Conservation (phyloP, 2,329 filamentous ascomycete genomes). For the Colletotrichum cordylinicola region DNA sequence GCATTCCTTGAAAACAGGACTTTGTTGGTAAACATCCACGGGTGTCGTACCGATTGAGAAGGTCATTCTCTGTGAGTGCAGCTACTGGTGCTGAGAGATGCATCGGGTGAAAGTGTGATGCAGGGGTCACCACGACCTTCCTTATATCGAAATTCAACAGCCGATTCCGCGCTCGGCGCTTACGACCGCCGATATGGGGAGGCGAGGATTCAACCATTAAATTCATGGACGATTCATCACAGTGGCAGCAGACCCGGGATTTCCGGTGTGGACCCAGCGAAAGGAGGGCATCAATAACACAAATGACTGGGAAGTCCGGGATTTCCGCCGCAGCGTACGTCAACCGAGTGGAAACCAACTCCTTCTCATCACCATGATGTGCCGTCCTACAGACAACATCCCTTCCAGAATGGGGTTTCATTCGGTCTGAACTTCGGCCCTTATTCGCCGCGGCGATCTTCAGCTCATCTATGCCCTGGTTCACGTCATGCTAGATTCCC, state of each 20-base stretch:
- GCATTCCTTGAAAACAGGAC: not conserved
- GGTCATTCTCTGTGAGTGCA: not conserved
- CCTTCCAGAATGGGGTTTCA: not conserved
- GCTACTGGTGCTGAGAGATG: not conserved
- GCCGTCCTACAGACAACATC: not conserved
- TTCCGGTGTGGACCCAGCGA: not conserved
- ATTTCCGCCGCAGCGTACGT: not conserved
- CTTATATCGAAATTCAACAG: not conserved
- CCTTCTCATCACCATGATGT: not conserved
- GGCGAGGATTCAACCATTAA: not conserved
- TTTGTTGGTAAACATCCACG: not conserved
- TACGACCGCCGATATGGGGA: not conserved
- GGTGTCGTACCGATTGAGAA: not conserved
- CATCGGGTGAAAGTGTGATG: not conserved
- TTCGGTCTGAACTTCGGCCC: not conserved
- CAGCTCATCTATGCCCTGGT: conserved; percentile 1
- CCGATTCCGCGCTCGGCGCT: not conserved
- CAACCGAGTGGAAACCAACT: not conserved
- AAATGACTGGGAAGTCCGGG: not conserved
- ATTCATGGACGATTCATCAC: not conserved
- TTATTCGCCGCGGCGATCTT: not conserved
- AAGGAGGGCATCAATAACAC: not conserved
- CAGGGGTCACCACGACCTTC: not conserved
- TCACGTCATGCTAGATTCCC: conserved; percentile 1
- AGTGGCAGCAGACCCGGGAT: not conserved